phyloP scores from a whole-genome alignment of 352 stramenopile genomes.

The Pythium rhizo-oryzae region DNA sequence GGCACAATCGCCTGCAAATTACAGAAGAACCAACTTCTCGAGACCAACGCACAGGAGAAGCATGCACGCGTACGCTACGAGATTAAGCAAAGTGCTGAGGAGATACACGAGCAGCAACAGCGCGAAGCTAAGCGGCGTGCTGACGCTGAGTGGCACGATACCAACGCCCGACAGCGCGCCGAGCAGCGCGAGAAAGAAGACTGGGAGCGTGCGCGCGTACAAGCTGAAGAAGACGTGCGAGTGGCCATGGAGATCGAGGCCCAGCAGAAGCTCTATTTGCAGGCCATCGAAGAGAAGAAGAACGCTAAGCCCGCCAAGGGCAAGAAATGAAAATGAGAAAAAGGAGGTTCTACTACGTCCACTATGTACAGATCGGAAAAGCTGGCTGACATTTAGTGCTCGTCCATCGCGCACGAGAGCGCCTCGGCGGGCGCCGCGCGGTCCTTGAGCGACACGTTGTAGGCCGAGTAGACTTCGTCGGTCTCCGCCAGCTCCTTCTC shows the following conservation, averaged over 20 bases:
- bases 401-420: background rate
- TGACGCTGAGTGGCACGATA: constrained; percentile 55
- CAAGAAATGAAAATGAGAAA: constrained; percentile 44
- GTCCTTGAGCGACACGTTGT: constrained; percentile 79
- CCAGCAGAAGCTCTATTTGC: constrained; percentile 59
- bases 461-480: constrained; percentile 75
- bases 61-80: constrained; percentile 25
- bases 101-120: constrained; percentile 36
- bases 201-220: constrained; percentile 45
- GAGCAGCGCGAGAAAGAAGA: constrained; percentile 53
- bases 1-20: constrained; percentile 44
- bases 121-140: constrained; percentile 41
- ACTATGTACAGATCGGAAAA: constrained; percentile 1
- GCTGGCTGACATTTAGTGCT: constrained; percentile 5
- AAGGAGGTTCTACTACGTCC: background rate
- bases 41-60: constrained; percentile 35
- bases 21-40: constrained; percentile 46
- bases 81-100: constrained; percentile 35
- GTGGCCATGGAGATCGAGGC: constrained; percentile 54
- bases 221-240: constrained; percentile 47
- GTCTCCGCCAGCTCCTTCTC: constrained; percentile 59
- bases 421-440: constrained; percentile 2
- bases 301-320: constrained; percentile 59
- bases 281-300: constrained; percentile 44
- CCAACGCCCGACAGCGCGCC: constrained; percentile 49